Conservation (phyloP, 768 basidiomycete genomes). For the Kwoniella shandongensis region DNA sequence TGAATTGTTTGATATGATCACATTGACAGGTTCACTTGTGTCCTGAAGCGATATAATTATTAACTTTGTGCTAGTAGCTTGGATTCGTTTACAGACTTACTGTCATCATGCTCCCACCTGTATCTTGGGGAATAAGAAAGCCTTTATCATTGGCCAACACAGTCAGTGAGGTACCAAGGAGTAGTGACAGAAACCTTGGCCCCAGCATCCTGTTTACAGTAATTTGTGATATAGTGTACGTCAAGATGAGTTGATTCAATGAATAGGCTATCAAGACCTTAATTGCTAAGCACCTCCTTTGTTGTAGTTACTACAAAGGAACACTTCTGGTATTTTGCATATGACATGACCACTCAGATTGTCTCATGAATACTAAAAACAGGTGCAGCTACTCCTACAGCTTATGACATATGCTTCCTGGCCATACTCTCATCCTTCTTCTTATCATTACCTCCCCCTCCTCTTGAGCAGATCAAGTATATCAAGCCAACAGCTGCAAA, state of each 20-base stretch:
- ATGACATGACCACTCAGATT: background rate
- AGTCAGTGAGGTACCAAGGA: too few relatives aligned
- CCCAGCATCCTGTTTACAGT: too few relatives aligned
- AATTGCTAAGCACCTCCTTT: too few relatives aligned
- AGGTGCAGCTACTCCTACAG: too few relatives aligned
- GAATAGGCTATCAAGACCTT: too few relatives aligned
- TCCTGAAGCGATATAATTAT: constrained; percentile 12
- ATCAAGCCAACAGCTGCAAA: constrained; percentile 40
- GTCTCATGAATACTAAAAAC: background rate
- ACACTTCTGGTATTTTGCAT: too few relatives aligned
- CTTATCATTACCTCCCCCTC: constrained; percentile 6
- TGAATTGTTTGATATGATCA: constrained; percentile 25
- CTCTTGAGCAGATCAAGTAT: constrained; percentile 37
- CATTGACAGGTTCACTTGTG: constrained; percentile 27
- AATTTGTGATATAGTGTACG: too few relatives aligned
- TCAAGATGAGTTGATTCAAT: too few relatives aligned
- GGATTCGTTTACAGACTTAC: constrained; percentile 5
- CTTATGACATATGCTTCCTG: constrained; percentile 20
- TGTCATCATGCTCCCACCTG: constrained; percentile 21
- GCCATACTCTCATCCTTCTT: constrained; percentile 20
- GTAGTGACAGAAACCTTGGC: too few relatives aligned
- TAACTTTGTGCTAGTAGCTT: constrained; percentile 9
- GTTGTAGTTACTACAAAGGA: too few relatives aligned
- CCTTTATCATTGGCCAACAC: background rate
- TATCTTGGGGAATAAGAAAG: constrained; percentile 7